Evolutionary conservation across 1,284 basidiomycete genomes (phyloP), one percentile per base, ranked within the genome.

Genomic region (Cryptococcus amylolentus): DNA sequence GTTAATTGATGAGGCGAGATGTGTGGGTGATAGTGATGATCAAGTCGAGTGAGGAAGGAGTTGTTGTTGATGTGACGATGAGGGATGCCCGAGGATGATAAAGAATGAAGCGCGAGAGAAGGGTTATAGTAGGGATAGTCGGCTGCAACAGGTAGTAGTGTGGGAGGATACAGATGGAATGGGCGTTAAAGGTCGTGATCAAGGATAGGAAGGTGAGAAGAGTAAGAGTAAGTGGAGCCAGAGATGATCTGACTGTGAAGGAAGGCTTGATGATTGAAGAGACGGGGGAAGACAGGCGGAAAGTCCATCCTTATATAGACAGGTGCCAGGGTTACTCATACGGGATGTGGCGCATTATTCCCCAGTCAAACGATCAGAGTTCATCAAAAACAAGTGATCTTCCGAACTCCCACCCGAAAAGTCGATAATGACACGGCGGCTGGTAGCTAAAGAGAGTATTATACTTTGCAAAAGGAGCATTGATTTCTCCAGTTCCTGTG

Each of bases 21-120:
- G 37, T 51, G 12, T 39, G 40, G 43, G 41, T 23, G 23, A 23
- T 23, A 23, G 18, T 55, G 51, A 44, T 56, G 55, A 47, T 38
- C n/a, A 35, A 35, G 31, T 35, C 31, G 40, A 49, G 47, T 45
- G 45, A 26, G 41, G 54, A 37, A 40, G 48, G 37, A 49, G 20
- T 48, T n/a, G 49, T 41, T 27, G 38, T 43, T 48, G 44, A 45
- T 42, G 26, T 28, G 20, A 12, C 35, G 47, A 38, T 43, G 49
- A 50, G 18, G 18, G 27, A n/a, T 18, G 23, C 12, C n/a, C 8
- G 12, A 13, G 40, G 48, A 23, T 23, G 37, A 38, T 18, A 50
- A 40, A 40, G 49, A 50, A 35, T 26, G 20, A 40, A 23, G 39
- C 13, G 5, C 16, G 35, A 16, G 10, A 27, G 26, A 26, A 38